Base-by-base conservation (phyloP, 257 asterid genomes). In the Solanum appendiculatum region DNA sequence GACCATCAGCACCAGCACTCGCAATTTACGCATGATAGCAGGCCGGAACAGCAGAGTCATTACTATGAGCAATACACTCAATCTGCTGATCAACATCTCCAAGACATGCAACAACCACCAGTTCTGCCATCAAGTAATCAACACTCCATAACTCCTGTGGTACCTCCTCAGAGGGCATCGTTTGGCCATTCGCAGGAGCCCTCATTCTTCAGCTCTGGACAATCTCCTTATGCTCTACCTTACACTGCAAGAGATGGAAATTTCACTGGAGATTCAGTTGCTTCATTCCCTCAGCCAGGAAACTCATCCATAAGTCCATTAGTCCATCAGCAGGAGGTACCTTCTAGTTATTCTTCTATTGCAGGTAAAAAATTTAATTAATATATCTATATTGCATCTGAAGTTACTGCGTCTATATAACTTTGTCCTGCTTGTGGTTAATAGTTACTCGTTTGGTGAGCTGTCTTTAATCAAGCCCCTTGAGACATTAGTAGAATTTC, bases 281-380 rank as follows among this genome's bases (percentile, higher is more conserved):
- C 92, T 87, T 87, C 93, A n/a, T 92, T 86, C 87, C 89, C 88
- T 72, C 95, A 89, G 86, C 93, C 86, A 82, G 95, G 92, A 86
- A 93, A 89, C 86, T 91, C 95, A 63, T 92, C 97, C 84, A 88
- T 90, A 83, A 93, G 91, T 88, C 92, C 97, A 92, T 88, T 93
- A 69, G 92, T 91, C 93, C 97, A 91, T 92, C 99, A 90, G 99
- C 99, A 95, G 99, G 99, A 97, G 99, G 99, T 97, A 97, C 97
- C 99, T 97, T 97, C 98, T 97, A 96, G 99, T 97, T 97, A 97
- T 97, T 94, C 99, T 96, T 95, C 99, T 95, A 91, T 93, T 92
- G 90, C 98, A 97, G 99, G 99, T 97, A 97, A 97, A 93, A 91
- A 85, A 89, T 89, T 91, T 88, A 91, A 83, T 92, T 82, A 87